phyloP scores from a whole-genome alignment of 768 basidiomycete genomes.

The Hemileccinum impolitum region DNA sequence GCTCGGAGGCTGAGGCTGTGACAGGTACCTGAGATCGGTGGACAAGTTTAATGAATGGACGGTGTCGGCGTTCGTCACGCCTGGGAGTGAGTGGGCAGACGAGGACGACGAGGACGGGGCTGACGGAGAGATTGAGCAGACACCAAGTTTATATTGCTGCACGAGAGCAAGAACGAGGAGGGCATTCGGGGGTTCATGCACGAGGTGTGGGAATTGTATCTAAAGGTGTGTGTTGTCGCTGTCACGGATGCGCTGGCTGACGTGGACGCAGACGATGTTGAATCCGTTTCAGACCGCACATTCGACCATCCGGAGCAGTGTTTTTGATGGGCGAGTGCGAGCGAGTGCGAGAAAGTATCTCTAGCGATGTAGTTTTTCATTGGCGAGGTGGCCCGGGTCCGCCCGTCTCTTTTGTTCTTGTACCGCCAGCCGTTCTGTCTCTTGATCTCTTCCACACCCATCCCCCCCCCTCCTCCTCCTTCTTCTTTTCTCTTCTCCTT shows the following conservation, averaged over 20 bases:
- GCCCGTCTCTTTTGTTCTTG: slow-evolving; percentile 18
- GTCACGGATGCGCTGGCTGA: background rate
- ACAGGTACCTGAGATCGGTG: slow-evolving; percentile 90
- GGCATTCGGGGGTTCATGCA: slow-evolving; percentile 90
- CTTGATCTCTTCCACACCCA: slow-evolving; percentile 9
- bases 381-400: slow-evolving; percentile 18
- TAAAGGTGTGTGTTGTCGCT: slow-evolving; percentile 63
- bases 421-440: slow-evolving; percentile 5
- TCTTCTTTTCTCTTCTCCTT: slow-evolving; percentile 13
- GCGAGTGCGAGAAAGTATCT: slow-evolving; percentile 85
- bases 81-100: slow-evolving; percentile 87
- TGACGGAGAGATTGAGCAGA: slow-evolving; percentile 44
- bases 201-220: slow-evolving; percentile 96
- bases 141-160: slow-evolving; percentile 91
- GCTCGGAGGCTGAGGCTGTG: slow-evolving; percentile 15
- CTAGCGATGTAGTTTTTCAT: too few relatives aligned
- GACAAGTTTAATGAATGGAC: slow-evolving; percentile 99
- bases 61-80: slow-evolving; percentile 92
- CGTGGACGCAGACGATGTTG: slow-evolving; percentile 60
- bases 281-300: slow-evolving; percentile 98
- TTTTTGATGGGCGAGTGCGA: slow-evolving; percentile 82
- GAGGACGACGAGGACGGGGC: slow-evolving; percentile 6
- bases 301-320: slow-evolving; percentile 68
- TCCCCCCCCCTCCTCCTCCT: slow-evolving; percentile 20
- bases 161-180: slow-evolving; percentile 96